Base-by-base conservation (phyloP, 2,329 filamentous ascomycete species). In the Colletotrichum spaethianum region DNA sequence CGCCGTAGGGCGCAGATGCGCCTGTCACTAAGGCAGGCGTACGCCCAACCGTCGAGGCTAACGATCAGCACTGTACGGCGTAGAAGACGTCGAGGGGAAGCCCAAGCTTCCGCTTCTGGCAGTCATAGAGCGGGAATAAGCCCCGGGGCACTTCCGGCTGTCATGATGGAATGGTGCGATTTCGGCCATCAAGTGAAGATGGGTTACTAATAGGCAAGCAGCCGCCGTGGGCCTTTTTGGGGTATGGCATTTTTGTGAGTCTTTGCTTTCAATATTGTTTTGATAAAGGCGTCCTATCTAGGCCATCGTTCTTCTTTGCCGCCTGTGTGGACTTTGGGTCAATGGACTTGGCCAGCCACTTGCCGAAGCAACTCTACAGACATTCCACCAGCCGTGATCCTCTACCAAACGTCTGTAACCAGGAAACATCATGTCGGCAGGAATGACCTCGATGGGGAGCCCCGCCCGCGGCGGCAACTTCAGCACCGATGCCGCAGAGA, bases 61-160 rank as follows among this genome's bases (percentile, higher is more conserved):
- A 26, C 2, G 20, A 14, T 5, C 6, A 5, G n/a, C 12, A 14
- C 7, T 33, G 31, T 62, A 36, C 31, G 44, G 60, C 60, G 42
- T 18, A 31, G n/a, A 40, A 23, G 14, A 18, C 23, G 14, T 18
- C 56, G n/a, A 16, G 8, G 20, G 50, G 33, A 44, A 31, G n/a
- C 11, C 28, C 9, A 40, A 8, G 42, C 6, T 38, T 16, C 66
- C 50, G 66, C 60, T 46, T 52, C 67, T 63, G 55, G n/a, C 63
- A 53, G 67, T 50, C 53, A 38, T 46, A 46, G 40, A 26, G 48
- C 63, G 68, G 68, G 56, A 67, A 71, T 62, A 67, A 71, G 33
- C 20, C 50, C 38, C 46, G 44, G 48, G 33, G n/a, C 23, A 28
- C 40, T 63, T n/a, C n/a, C n/a, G n/a, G n/a, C n/a, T n/a, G n/a